phyloP scores from a whole-genome alignment of 345 rosid species.

The Moricandia arvensis region DNA sequence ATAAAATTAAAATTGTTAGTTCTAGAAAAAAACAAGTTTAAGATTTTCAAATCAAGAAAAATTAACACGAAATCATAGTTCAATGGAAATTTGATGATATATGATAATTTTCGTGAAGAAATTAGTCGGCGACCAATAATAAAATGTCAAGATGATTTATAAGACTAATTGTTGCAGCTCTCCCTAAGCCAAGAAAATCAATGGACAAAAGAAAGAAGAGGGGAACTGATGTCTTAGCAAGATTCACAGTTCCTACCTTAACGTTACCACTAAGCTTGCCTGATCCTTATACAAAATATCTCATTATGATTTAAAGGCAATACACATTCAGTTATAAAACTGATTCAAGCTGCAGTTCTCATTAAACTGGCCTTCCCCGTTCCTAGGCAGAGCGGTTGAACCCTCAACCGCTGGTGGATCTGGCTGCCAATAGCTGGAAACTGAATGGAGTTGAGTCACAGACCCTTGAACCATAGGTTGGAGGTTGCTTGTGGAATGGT shows the following conservation, averaged over 20 bases:
- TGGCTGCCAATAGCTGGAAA: conserved; percentile 46
- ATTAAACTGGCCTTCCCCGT: conserved; percentile 38
- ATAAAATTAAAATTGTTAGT: too few species aligned
- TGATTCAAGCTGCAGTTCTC: conserved; percentile 47
- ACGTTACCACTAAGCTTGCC: not conserved
- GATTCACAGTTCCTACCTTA: conserved; percentile 6
- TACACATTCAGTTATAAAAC: conserved; percentile 42
- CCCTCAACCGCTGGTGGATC: conserved; percentile 37
- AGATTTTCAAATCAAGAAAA: too few species aligned
- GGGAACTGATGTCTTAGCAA: conserved; percentile 11
- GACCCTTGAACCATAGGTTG: conserved; percentile 38
- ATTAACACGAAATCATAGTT: too few species aligned
- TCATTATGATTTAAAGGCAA: conserved; percentile 6
- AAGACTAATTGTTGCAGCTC: not conserved
- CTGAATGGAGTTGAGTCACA: conserved; percentile 30
- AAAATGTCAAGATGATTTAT: not conserved
- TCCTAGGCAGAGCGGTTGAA: conserved; percentile 33
- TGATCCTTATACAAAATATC: conserved; percentile 1
- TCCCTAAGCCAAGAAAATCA: not conserved
- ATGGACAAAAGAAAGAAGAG: not conserved
- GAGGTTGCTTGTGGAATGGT: conserved; percentile 38
- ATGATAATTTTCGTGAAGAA: too few species aligned
- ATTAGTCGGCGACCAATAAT: too few species aligned
- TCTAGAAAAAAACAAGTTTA: too few species aligned
- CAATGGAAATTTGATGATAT: too few species aligned